Percentiles rank a stretch among this genome's conserved stretches.
phyloP scores from a whole-genome alignment of 2,329 filamentous ascomycete species.

The Neonectria hederae region DNA sequence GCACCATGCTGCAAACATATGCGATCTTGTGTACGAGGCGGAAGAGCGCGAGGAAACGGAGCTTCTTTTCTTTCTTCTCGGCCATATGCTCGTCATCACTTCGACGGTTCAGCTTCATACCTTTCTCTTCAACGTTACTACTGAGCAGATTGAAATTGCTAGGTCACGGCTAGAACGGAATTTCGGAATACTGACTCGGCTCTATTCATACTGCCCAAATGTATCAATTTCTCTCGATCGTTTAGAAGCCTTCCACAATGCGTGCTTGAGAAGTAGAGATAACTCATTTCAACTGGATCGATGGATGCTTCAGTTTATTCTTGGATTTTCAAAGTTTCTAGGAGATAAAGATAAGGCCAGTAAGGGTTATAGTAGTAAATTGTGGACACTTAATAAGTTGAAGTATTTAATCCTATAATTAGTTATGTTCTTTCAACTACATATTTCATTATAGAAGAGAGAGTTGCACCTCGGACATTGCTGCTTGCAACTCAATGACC shows the following conservation, averaged over 20 bases:
- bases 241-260: slow-evolving; percentile 23
- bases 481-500: no score
- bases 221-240: slow-evolving; percentile 13
- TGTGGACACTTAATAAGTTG: no score
- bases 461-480: no score
- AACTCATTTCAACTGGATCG: slow-evolving; percentile 17
- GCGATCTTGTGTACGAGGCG: slow-evolving; percentile 52
- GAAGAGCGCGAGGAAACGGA: slow-evolving; percentile 50
- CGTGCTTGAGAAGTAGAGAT: slow-evolving; percentile 16
- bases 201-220: slow-evolving; percentile 53
- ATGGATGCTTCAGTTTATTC: slow-evolving; percentile 26
- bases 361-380: no score
- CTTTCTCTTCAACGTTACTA: slow-evolving; percentile 52
- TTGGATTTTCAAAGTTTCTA: neutral
- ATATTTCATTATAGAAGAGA: no score
- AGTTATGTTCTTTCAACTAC: no score
- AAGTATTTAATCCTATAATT: no score
- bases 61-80: slow-evolving; percentile 55
- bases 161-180: slow-evolving; percentile 53
- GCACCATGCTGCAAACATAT: slow-evolving; percentile 50
- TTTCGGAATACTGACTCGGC: slow-evolving; percentile 53
- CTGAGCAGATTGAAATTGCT: slow-evolving; percentile 50
- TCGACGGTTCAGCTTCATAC: slow-evolving; percentile 59
- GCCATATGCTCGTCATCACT: slow-evolving; percentile 57
- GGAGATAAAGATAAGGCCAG: no score